Percentiles rank a stretch among this genome's conserved stretches.
Evolutionary conservation across 176 grass and related monocot genomes (phyloP).

Genomic region (Miscanthus lutarioriparius): DNA sequence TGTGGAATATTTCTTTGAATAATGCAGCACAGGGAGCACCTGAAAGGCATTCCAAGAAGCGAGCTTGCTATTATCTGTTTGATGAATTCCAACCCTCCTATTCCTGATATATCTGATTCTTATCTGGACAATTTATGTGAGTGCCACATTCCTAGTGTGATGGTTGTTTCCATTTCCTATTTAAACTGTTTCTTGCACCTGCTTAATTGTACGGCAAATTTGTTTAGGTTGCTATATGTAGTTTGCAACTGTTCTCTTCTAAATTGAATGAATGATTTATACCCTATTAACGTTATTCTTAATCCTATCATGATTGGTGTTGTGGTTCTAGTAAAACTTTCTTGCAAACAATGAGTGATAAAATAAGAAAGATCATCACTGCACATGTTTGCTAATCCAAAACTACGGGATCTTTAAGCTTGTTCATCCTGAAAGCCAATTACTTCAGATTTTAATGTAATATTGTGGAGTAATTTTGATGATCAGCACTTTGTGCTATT

Average conservation of each 20-base stretch:
- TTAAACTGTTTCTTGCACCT: neutral
- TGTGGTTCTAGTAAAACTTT: conserved; percentile 16
- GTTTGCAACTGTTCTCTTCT: conserved; percentile 29
- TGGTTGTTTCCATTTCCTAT: conserved; percentile 20
- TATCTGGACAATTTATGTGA: conserved; percentile 79
- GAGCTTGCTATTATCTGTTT: conserved; percentile 77
- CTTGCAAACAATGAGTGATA: conserved; percentile 14
- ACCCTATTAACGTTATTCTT: conserved; percentile 20
- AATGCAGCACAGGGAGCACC: conserved; percentile 65
- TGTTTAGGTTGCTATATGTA: conserved; percentile 23
- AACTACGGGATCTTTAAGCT: neutral
- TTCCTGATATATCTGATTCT: conserved; percentile 84
- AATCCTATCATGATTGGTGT: neutral
- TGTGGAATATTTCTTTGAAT: conserved; percentile 38
- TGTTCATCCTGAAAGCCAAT: conserved; percentile 12
- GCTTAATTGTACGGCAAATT: conserved; percentile 7
- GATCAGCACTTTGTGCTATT: conserved; percentile 5
- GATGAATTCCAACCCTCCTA: conserved; percentile 77
- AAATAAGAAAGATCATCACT: conserved; percentile 9
- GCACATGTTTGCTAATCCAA: neutral
- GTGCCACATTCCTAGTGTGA: conserved; percentile 35
- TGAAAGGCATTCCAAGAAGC: conserved; percentile 59
- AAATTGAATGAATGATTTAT: conserved; percentile 13
- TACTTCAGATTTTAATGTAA: neutral
- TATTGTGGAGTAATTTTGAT: conserved; percentile 29